phyloP scores from a whole-genome alignment of 257 asterid genomes.

The Salvia rosmarinus region DNA sequence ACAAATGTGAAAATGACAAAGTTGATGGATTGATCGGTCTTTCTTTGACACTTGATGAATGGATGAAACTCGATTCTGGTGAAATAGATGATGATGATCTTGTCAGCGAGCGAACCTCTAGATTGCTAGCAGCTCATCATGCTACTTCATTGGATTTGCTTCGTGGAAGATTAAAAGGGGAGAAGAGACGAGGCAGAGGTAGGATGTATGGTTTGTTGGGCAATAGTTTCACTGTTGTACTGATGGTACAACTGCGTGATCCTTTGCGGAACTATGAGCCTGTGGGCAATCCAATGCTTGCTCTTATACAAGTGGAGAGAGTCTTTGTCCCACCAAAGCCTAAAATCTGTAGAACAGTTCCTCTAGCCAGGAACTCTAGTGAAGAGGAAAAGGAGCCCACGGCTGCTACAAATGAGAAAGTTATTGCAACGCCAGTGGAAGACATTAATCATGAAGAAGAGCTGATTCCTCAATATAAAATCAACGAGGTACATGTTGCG shows the following conservation, averaged over 20 bases:
- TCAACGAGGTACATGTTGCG: constrained; percentile 79
- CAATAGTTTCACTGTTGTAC: constrained; percentile 81
- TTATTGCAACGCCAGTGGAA: constrained; percentile 41
- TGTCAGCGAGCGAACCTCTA: constrained; percentile 66
- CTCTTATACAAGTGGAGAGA: constrained; percentile 92
- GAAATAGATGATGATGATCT: constrained; percentile 71
- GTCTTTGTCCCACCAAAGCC: constrained; percentile 81
- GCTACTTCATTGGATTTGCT: constrained; percentile 66
- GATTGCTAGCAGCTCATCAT: constrained; percentile 86
- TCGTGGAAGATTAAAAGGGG: constrained; percentile 67
- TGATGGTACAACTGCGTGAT: constrained; percentile 94
- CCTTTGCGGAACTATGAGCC: constrained; percentile 82
- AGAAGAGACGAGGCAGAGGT: constrained; percentile 69
- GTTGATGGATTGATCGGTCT: constrained; percentile 89
- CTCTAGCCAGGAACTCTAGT: constrained; percentile 39
- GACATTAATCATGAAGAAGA: constrained; percentile 52
- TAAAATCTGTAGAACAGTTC: constrained; percentile 59
- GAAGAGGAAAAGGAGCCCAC: constrained; percentile 49
- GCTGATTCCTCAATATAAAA: constrained; percentile 64
- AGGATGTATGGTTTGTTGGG: constrained; percentile 79
- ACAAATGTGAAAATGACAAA: constrained; percentile 61
- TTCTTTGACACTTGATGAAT: constrained; percentile 88
- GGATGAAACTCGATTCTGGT: constrained; percentile 97
- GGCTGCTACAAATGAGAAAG: constrained; percentile 36
- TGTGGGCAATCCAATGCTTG: constrained; percentile 95